These are phyloP conservation scores for Lipomyces sp. DNA, from an alignment of 805 yeast species.

Conservation along the genomic window DNA sequence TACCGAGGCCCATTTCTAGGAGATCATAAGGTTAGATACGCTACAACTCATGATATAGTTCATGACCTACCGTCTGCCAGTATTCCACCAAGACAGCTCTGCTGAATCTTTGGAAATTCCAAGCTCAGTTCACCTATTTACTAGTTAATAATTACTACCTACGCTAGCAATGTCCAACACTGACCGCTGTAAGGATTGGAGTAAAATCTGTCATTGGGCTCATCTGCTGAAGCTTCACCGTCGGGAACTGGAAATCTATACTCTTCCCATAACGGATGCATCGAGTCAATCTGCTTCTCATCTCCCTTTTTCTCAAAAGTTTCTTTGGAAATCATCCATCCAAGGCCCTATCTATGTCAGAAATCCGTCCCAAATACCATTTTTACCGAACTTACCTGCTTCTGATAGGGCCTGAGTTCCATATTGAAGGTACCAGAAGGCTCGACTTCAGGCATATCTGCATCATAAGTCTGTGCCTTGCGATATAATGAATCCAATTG, in stretches of 20 bases:
- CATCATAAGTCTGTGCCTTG: conserved; percentile 68
- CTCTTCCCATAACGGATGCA: conserved; percentile 86
- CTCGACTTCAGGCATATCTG: conserved; percentile 64
- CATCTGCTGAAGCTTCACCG: conserved; percentile 37
- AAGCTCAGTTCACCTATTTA: conserved; percentile 79
- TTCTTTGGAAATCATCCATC: conserved; percentile 45
- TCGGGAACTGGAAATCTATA: conserved; percentile 70
- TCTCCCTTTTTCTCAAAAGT: conserved; percentile 41
- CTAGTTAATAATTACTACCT: conserved; percentile 51
- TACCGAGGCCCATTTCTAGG: conserved; percentile 86
- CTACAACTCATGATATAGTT: background rate
- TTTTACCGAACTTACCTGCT: conserved; percentile 52
- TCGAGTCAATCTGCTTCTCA: conserved; percentile 54
- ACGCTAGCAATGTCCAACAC: background rate
- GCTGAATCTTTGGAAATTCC: conserved; percentile 63
- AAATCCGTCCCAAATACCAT: conserved; percentile 68
- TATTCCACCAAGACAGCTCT: conserved; percentile 75
- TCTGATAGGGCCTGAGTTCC: conserved; percentile 74
- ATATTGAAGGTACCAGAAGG: conserved; percentile 61
- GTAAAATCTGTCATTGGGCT: conserved; percentile 34
- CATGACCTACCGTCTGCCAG: conserved; percentile 68
- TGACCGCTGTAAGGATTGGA: conserved; percentile 39
- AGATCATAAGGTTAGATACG: background rate
- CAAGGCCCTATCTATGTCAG: conserved; percentile 65
- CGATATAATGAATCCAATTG: conserved; percentile 77